Conservation (phyloP, 495 filamentous ascomycete species). For the Bacidia rubella region DNA sequence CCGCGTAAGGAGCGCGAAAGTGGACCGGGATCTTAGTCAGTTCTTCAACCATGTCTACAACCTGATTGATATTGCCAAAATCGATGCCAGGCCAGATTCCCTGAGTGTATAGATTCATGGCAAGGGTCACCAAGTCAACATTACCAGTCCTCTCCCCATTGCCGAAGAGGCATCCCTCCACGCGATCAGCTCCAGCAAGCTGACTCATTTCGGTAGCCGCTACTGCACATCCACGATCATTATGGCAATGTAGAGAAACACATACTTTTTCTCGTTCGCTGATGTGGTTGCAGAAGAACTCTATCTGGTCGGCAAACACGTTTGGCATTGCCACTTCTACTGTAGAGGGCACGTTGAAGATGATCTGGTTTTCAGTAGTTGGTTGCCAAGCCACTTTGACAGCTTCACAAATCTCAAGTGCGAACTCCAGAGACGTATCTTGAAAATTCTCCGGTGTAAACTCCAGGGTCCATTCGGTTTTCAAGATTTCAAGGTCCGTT, state of each 20-base stretch:
- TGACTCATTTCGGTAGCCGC: slow-evolving; percentile 86
- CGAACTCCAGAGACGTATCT: slow-evolving; percentile 75
- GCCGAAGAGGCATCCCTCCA: slow-evolving; percentile 90
- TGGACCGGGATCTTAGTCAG: slow-evolving; percentile 93
- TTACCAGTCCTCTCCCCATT: slow-evolving; percentile 96
- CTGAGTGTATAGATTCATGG: slow-evolving; percentile 92
- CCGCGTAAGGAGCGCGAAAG: slow-evolving; percentile 77
- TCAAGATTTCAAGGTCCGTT: slow-evolving; percentile 58
- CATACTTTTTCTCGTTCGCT: slow-evolving; percentile 68
- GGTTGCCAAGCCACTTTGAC: slow-evolving; percentile 95
- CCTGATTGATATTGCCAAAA: slow-evolving; percentile 80
- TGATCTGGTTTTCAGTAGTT: slow-evolving; percentile 66
- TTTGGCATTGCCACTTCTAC: slow-evolving; percentile 96
- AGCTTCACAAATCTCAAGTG: slow-evolving; percentile 75
- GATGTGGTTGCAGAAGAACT: slow-evolving; percentile 82
- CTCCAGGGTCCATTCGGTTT: slow-evolving; percentile 80
- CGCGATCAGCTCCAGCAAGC: slow-evolving; percentile 93
- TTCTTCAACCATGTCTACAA: slow-evolving; percentile 83
- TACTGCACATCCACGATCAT: slow-evolving; percentile 81
- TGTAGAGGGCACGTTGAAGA: slow-evolving; percentile 95
- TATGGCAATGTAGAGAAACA: slow-evolving; percentile 81
- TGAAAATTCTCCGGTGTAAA: slow-evolving; percentile 97
- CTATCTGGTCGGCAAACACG: slow-evolving; percentile 91
- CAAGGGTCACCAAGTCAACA: slow-evolving; percentile 89
- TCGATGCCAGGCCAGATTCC: slow-evolving; percentile 79